phyloP scores from a whole-genome alignment of 177 flowering plant species.

The Vitis hybrid region DNA sequence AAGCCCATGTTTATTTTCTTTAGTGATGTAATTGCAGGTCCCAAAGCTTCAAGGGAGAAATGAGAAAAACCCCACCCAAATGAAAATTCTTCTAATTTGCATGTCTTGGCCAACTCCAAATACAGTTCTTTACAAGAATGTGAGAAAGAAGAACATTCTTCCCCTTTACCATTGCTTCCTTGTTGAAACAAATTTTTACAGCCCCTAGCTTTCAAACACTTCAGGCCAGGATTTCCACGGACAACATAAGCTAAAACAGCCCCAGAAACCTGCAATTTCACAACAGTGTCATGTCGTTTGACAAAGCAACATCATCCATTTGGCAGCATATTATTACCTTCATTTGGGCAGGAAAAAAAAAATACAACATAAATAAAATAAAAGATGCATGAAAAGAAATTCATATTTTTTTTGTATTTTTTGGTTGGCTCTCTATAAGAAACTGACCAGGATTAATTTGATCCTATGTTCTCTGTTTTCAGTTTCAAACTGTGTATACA shows the following conservation, averaged over 20 bases:
- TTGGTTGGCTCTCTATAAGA: neutral
- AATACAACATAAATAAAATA: neutral
- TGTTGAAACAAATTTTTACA: slow-evolving; percentile 48
- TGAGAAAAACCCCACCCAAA: slow-evolving; percentile 79
- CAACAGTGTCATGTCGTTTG: neutral
- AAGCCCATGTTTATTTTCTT: slow-evolving; percentile 58
- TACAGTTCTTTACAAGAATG: slow-evolving; percentile 24
- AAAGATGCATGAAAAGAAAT: neutral
- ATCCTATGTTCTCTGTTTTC: neutral
- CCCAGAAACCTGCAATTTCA: slow-evolving; percentile 56
- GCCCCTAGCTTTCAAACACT: slow-evolving; percentile 52
- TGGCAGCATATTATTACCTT: neutral
- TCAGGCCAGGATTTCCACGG: slow-evolving; percentile 49
- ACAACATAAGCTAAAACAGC: slow-evolving; percentile 47
- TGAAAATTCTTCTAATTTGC: slow-evolving; percentile 55
- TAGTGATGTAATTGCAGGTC: slow-evolving; percentile 48
- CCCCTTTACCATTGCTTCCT: slow-evolving; percentile 18
- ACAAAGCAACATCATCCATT: neutral
- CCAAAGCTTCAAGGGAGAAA: slow-evolving; percentile 44
- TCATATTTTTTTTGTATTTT: neutral
- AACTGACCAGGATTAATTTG: neutral
- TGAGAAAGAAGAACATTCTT: slow-evolving; percentile 12
- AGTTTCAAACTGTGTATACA: neutral
- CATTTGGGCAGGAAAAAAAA: neutral
- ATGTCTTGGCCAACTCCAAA: slow-evolving; percentile 39